A percentile compares a stretch with the other conserved stretches of the same genome.
Conservation (phyloP, 2,329 filamentous ascomycete species). For the Cylindrodendrum hubeiense region DNA sequence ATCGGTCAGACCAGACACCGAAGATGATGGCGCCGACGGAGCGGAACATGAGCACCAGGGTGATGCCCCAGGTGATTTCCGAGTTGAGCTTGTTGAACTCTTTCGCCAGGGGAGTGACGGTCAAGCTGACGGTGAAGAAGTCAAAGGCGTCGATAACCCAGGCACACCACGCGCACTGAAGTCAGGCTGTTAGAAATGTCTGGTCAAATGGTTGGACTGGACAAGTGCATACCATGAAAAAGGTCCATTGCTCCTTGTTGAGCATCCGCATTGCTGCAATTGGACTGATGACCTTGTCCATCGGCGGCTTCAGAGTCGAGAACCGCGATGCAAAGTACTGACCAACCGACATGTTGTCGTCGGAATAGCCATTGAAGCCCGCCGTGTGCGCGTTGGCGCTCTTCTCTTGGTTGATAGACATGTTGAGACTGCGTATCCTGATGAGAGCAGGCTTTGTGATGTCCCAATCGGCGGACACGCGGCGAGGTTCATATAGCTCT, state of each 20-base stretch:
- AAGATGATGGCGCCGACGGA: conserved; percentile 67
- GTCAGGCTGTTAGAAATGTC: background rate
- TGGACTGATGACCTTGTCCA: conserved; percentile 67
- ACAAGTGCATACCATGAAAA: conserved; percentile 62
- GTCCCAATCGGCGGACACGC: background rate
- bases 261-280: conserved; percentile 62
- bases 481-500: background rate
- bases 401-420: background rate
- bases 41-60: conserved; percentile 72
- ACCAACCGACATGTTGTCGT: conserved; percentile 57
- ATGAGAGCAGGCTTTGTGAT: background rate
- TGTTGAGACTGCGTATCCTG: background rate
- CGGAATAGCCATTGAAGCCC: background rate
- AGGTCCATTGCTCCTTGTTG: conserved; percentile 64
- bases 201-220: background rate
- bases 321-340: conserved; percentile 66
- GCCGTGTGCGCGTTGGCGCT: background rate
- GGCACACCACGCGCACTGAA: background rate
- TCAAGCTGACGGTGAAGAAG: conserved; percentile 75
- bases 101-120: conserved; percentile 64
- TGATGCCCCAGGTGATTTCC: conserved; percentile 76
- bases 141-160: conserved; percentile 64
- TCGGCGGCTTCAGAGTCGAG: conserved; percentile 67
- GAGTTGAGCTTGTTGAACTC: conserved; percentile 66
- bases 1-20: conserved; percentile 67